Conservation (phyloP, 345 rosid genomes). For the Dipteronia sinensis region DNA sequence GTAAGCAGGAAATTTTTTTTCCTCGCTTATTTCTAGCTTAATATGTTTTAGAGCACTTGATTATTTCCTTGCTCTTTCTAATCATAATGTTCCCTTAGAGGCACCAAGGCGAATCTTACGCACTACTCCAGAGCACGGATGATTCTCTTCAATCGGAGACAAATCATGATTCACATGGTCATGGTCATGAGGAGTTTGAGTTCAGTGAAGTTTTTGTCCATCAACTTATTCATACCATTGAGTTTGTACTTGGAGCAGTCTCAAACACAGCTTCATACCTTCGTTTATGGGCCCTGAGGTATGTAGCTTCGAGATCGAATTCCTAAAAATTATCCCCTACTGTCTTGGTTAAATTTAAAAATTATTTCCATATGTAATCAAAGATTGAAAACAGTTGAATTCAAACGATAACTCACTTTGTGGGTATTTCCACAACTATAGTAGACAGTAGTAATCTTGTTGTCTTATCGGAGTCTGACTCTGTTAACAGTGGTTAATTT, state of each 20-base stretch:
- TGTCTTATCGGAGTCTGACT: slow-evolving; percentile 2
- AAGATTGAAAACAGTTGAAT: background rate
- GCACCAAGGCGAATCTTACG: slow-evolving; percentile 80
- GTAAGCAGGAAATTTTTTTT: slow-evolving; percentile 37
- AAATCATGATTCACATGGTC: slow-evolving; percentile 63
- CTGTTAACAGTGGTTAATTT: background rate
- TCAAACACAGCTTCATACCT: slow-evolving; percentile 99
- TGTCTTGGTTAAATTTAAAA: slow-evolving; percentile 8
- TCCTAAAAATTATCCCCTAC: background rate
- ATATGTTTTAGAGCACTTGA: background rate
- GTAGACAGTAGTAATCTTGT: background rate
- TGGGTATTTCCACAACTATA: background rate
- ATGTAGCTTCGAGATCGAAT: slow-evolving; percentile 11
- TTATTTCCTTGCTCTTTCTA: slow-evolving; percentile 1
- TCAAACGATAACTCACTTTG: background rate
- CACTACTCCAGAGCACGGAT: slow-evolving; percentile 61
- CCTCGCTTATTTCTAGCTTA: background rate
- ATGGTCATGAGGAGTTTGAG: slow-evolving; percentile 88
- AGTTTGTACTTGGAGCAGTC: slow-evolving; percentile 97
- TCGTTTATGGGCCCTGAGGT: slow-evolving; percentile 98
- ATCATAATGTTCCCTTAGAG: slow-evolving; percentile 50
- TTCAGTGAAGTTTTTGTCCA: slow-evolving; percentile 96
- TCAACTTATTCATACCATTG: slow-evolving; percentile 95
- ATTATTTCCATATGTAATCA: background rate
- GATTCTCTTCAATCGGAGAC: slow-evolving; percentile 70